Percentiles rank a stretch among this genome's conserved stretches.
phyloP scores from a whole-genome alignment of 2,329 filamentous ascomycete species.

The Penicillium psychrosexuale region DNA sequence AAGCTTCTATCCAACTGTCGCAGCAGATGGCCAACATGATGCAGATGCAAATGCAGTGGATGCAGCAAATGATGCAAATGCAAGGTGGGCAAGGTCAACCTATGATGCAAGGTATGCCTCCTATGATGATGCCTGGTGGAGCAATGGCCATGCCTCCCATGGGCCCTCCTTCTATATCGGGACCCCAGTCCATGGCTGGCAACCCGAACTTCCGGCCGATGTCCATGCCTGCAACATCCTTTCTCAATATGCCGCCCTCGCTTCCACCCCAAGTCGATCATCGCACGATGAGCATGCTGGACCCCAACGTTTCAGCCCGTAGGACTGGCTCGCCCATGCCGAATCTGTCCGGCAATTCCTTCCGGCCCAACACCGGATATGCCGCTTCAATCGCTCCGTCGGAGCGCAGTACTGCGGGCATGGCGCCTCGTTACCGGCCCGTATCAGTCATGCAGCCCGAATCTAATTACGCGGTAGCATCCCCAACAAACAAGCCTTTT shows the following conservation, averaged over 20 bases:
- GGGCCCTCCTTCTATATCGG: constrained; percentile 10
- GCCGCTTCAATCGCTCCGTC: constrained; percentile 90
- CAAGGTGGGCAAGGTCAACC: constrained; percentile 50
- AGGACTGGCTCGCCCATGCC: constrained; percentile 38
- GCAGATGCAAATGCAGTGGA: constrained; percentile 93
- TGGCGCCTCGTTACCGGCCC: constrained; percentile 85
- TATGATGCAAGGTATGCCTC: constrained; percentile 28
- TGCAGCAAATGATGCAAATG: constrained; percentile 66
- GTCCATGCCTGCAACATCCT: constrained; percentile 44
- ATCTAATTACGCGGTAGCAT: constrained; percentile 31
- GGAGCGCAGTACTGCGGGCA: constrained; percentile 88
- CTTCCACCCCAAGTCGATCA: constrained; percentile 39
- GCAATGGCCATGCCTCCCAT: constrained; percentile 10
- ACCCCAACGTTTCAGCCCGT: constrained; percentile 53
- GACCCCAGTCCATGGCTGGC: constrained; percentile 24
- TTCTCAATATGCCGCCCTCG: constrained; percentile 19
- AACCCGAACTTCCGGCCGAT: constrained; percentile 43
- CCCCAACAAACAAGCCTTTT: constrained; percentile 37
- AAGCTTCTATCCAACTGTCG: constrained; percentile 74
- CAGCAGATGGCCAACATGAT: constrained; percentile 85
- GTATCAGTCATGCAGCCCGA: constrained; percentile 64
- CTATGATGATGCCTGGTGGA: constrained; percentile 14
- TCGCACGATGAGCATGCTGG: constrained; percentile 81
- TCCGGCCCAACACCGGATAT: constrained; percentile 53
- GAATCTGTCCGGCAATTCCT: constrained; percentile 28